Percentiles rank a stretch among this genome's conserved stretches.
These are phyloP conservation scores for Nothophaeocryptopus gaeumannii DNA, from an alignment of 2,329 filamentous ascomycete genomes.

Conservation along the genomic window DNA sequence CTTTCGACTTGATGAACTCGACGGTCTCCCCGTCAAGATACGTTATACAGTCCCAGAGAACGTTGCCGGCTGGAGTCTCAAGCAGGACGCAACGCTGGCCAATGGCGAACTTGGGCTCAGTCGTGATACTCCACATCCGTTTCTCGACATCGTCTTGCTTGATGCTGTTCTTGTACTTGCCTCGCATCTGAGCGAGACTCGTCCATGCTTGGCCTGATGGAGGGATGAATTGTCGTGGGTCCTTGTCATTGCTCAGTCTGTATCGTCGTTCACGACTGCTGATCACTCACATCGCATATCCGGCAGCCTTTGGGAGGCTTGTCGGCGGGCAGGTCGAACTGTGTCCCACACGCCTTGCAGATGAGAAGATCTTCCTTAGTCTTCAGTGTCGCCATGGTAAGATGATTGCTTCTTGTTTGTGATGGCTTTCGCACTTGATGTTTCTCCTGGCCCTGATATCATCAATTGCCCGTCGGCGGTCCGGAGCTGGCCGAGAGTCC, in stretches of 20 bases:
- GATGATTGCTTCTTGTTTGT: background rate
- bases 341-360: constrained; percentile 68
- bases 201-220: constrained; percentile 64
- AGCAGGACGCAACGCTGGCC: constrained; percentile 72
- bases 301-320: constrained; percentile 56
- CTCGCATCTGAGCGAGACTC: constrained; percentile 46
- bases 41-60: constrained; percentile 77
- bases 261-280: background rate
- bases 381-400: constrained; percentile 4
- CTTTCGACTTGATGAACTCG: constrained; percentile 55
- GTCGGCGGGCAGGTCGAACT: constrained; percentile 57
- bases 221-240: constrained; percentile 67
- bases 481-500: no score
- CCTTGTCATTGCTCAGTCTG: constrained; percentile 33
- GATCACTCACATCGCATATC: constrained; percentile 67
- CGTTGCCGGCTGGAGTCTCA: constrained; percentile 62
- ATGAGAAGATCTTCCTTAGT: constrained; percentile 49
- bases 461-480: no score
- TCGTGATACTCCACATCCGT: constrained; percentile 45
- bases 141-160: constrained; percentile 46
- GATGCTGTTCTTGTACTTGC: constrained; percentile 55
- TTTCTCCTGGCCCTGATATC: no score
- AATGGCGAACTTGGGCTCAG: constrained; percentile 59
- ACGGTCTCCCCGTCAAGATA: constrained; percentile 66
- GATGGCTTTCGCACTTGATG: background rate